Evolutionary conservation across 2,329 filamentous ascomycete genomes (phyloP).

Genomic region (Hypoxylon sp.): DNA sequence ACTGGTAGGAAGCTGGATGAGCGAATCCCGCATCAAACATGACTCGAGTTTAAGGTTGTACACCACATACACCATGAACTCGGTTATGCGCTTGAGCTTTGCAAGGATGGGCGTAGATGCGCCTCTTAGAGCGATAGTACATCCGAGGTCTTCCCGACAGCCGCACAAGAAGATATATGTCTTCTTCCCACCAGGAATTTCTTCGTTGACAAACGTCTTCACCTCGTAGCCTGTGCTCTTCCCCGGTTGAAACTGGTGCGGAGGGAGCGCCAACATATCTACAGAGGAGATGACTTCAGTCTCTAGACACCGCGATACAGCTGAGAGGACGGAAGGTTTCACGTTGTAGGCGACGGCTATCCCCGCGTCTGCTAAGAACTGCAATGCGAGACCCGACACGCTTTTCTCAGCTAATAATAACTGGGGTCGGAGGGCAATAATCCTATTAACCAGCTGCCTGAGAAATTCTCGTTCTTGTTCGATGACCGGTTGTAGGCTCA

Average conservation of each 20-base stretch:
- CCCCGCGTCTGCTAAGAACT: slow-evolving; percentile 87
- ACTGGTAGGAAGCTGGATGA: slow-evolving; percentile 82
- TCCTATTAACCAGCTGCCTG: slow-evolving; percentile 90
- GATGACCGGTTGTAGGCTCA: slow-evolving; percentile 97
- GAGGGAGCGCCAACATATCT: slow-evolving; percentile 85
- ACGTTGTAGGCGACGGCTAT: slow-evolving; percentile 97
- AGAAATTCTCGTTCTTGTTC: slow-evolving; percentile 96
- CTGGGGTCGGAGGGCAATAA: slow-evolving; percentile 86
- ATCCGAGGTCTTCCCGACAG: slow-evolving; percentile 89
- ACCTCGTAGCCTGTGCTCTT: slow-evolving; percentile 91
- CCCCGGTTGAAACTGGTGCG: slow-evolving; percentile 79
- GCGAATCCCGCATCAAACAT: slow-evolving; percentile 92
- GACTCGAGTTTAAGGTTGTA: slow-evolving; percentile 98
- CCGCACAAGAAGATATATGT: slow-evolving; percentile 97
- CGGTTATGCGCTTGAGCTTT: slow-evolving; percentile 91
- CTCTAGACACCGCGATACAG: slow-evolving; percentile 91
- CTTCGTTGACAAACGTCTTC: slow-evolving; percentile 90
- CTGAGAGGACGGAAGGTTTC: slow-evolving; percentile 94
- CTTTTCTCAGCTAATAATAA: slow-evolving; percentile 93
- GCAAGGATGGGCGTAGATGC: slow-evolving; percentile 78
- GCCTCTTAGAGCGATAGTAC: slow-evolving; percentile 92
- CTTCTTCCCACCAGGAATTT: slow-evolving; percentile 82
- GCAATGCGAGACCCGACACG: slow-evolving; percentile 90
- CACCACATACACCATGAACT: slow-evolving; percentile 99
- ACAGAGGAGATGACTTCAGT: slow-evolving; percentile 94